Base-by-base conservation (phyloP, 257 asterid species). In the Orobanche coerulescens region DNA sequence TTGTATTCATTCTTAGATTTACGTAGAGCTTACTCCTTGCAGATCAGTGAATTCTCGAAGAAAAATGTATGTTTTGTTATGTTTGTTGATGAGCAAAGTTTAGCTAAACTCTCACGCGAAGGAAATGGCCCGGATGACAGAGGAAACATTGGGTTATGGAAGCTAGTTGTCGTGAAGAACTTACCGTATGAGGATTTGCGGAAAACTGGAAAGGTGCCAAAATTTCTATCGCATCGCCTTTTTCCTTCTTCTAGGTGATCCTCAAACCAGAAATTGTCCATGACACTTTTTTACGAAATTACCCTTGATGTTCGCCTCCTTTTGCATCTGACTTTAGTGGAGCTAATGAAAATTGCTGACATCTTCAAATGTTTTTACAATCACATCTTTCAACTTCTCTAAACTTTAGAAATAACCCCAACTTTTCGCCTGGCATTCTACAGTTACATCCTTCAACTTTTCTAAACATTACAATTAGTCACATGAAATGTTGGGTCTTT, bases 51-150 rank as follows among this genome's bases (percentile, higher is more conserved):
- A 55, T n/a, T 63, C 19, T 93, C 97, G 37, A 85, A 72, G 83
- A 93, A 89, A 87, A 89, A 93, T 73, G 96, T 93, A 59, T 93
- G 97, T 80, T 93, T 93, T 62, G 97, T 90, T 69, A 87, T 93
- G 97, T 93, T 93, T 62, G 82, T 90, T 74, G 99, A 93, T 78
- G 95, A 84, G 71, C 68, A 61, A 76, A 93, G 96, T 70, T 61
- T 82, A 59, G 81, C 64, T 64, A 76, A 89, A 68, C 86, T 93
- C 62, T 73, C 95, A 55, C 69, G 90, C 15, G 99, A 93, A 74
- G 96, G 94, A 28, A 87, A 80, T 47, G 81, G 75, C 85, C 80
- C 82, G 6, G 99, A 93, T 70, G 75, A 69, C 55, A 84, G 76
- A 82, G 97, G 97, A 51, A 87, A 76, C 62, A 58, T 87, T 54